Conservation (phyloP, 2,329 filamentous ascomycete species). For the Monosporascus sp. region DNA sequence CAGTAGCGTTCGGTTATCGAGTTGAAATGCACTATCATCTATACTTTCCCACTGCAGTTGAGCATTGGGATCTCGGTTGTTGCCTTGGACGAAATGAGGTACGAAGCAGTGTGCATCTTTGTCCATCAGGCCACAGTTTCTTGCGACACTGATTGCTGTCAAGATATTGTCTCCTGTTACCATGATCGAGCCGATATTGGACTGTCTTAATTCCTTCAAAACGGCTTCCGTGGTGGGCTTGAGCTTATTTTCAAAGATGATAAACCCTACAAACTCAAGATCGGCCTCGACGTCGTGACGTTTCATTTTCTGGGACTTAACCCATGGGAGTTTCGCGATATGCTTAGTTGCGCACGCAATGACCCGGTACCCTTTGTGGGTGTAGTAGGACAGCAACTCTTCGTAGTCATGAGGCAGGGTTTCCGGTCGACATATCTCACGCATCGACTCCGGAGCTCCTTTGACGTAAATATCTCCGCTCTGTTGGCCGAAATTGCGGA, state of each 20-base stretch:
- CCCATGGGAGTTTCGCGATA: constrained; percentile 82
- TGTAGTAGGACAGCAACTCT: constrained; percentile 83
- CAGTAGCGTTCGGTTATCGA: constrained; percentile 75
- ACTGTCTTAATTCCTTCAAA: constrained; percentile 73
- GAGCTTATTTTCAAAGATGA: constrained; percentile 97
- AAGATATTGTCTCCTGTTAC: constrained; percentile 97
- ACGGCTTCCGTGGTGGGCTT: constrained; percentile 81
- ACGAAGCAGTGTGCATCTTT: constrained; percentile 85
- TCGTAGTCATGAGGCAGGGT: constrained; percentile 88
- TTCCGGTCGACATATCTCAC: constrained; percentile 79
- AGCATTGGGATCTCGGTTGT: constrained; percentile 63
- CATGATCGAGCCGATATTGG: constrained; percentile 88
- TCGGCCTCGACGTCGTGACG: constrained; percentile 77
- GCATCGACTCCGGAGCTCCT: constrained; percentile 94
- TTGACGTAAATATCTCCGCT: constrained; percentile 91
- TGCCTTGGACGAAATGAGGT: constrained; percentile 76
- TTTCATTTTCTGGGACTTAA: constrained; percentile 91
- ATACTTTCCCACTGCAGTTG: constrained; percentile 87
- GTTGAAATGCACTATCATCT: constrained; percentile 72
- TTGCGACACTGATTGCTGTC: constrained; percentile 90
- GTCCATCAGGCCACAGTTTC: constrained; percentile 81
- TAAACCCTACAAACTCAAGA: constrained; percentile 89
- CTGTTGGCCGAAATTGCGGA: constrained; percentile 78
- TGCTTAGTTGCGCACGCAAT: constrained; percentile 93
- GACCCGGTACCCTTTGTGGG: constrained; percentile 91